phyloP scores from a whole-genome alignment of 495 filamentous ascomycete genomes.

The Penicillium daleae region DNA sequence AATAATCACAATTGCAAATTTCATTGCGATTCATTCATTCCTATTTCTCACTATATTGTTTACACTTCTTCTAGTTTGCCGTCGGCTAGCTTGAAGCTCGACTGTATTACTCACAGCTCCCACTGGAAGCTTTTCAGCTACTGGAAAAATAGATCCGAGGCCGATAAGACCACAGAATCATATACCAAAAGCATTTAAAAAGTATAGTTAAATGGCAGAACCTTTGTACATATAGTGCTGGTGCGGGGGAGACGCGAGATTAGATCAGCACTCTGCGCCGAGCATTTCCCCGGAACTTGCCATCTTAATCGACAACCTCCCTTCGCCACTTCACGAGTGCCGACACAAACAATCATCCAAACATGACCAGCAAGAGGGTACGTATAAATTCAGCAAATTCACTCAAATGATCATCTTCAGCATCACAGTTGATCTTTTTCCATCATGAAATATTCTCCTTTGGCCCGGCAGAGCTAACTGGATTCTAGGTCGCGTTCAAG shows the following conservation, averaged over 20 bases:
- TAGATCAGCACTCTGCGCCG: conserved; percentile 12
- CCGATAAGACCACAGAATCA: neutral
- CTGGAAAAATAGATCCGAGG: neutral
- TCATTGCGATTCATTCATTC: neutral
- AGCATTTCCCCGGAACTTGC: conserved; percentile 1
- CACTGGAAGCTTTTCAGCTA: neutral
- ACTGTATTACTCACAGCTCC: neutral
- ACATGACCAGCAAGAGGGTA: conserved; percentile 8
- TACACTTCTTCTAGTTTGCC: neutral
- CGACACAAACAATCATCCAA: neutral
- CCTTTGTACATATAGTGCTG: neutral
- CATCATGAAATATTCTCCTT: neutral
- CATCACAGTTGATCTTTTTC: neutral
- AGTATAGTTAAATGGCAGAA: neutral
- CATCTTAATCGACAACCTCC: neutral
- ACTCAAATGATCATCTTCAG: neutral
- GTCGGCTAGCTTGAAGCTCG: neutral
- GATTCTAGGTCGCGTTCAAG: conserved; percentile 51
- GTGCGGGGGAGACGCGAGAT: neutral
- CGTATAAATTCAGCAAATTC: neutral
- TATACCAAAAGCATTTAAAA: neutral
- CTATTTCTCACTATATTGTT: neutral
- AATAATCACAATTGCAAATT: neutral
- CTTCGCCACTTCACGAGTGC: neutral
- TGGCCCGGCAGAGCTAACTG: conserved; percentile 6